Evolutionary conservation across 805 yeast genomes (phyloP), one percentile per base, ranked within the genome.

Genomic region (Ogataea methylovora): DNA sequence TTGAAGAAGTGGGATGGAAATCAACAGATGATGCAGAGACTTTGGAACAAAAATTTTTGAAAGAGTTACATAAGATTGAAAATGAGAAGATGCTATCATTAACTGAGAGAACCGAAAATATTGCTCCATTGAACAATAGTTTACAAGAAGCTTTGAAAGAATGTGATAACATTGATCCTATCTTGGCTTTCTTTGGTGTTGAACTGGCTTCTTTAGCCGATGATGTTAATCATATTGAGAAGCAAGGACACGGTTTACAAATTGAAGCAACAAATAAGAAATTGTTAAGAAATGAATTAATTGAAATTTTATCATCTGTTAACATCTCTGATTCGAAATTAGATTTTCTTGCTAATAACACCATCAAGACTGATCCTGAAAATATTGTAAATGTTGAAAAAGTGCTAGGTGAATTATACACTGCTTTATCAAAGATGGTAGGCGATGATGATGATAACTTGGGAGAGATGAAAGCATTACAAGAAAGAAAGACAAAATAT

Each of bases 231-330:
- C 72, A 69, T 33, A 76, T 87, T 27, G 95, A 86, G 49, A 65
- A 67, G 24, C 83, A 80, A 50, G 78, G 88, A 3, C 76, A 81
- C 46, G 95, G 95, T 32, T 57, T 86, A 13, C 96, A 88, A 56
- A 80, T 88, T 6, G 79, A 79, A 44, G 75, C 90, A 5, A 77
- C 84, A 29, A 88, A 88, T 58, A 84, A 83, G 54, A 84, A 84
- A 47, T 53, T 69, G n/a, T 62, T 87, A 17, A 80, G 78, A 67
- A 73, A 70, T 30, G 87, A 84, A 40, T 66, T 87, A 35, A 72
- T 73, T 26, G 73, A 69, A n/a, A 66, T 87, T 30, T 58, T 87
- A 40, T 70, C 71, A 32, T 80, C 84, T n/a, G 82, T 84, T 8
- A 73, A 79, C 36, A 65, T 86, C 19, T 77, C 78, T 41, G 72